These are phyloP conservation scores for Xylaria sp. DNA, from an alignment of 2,329 filamentous ascomycete species.

Conservation along the genomic window DNA sequence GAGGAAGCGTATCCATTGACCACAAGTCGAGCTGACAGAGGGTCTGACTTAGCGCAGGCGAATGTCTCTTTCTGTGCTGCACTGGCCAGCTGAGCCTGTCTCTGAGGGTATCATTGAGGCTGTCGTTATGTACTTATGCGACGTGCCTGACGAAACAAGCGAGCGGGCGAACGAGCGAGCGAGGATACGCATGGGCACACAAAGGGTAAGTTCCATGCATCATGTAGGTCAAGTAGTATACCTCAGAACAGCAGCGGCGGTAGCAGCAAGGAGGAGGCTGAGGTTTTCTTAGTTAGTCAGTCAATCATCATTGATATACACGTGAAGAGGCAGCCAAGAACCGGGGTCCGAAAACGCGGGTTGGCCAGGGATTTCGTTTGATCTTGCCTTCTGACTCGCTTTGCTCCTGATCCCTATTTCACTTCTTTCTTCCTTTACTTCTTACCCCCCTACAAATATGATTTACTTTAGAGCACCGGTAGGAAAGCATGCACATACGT, in stretches of 20 bases:
- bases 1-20: not conserved
- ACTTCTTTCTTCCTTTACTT: not conserved
- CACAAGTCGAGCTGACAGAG: conserved; percentile 4
- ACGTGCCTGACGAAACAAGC: conserved; percentile 12
- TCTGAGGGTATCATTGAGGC: conserved; percentile 3
- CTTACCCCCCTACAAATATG: too few relatives aligned
- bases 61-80: conserved; percentile 5
- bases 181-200: too few relatives aligned
- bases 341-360: conserved; percentile 23
- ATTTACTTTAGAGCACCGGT: too few relatives aligned
- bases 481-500: not conserved
- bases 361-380: conserved; percentile 3
- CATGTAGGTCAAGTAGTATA: too few relatives aligned
- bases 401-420: not conserved
- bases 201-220: conserved; percentile 19
- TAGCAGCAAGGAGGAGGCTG: conserved; percentile 5
- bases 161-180: not conserved
- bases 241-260: too few relatives aligned
- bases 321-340: conserved; percentile 6
- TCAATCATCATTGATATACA: conserved; percentile 8
- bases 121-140: conserved; percentile 8
- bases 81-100: conserved; percentile 12
- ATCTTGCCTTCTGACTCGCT: not conserved
- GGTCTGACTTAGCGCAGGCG: not conserved
- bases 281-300: not conserved